phyloP scores from a whole-genome alignment of 169 alveolate species.

The Cryptosporidium andersoni region DNA sequence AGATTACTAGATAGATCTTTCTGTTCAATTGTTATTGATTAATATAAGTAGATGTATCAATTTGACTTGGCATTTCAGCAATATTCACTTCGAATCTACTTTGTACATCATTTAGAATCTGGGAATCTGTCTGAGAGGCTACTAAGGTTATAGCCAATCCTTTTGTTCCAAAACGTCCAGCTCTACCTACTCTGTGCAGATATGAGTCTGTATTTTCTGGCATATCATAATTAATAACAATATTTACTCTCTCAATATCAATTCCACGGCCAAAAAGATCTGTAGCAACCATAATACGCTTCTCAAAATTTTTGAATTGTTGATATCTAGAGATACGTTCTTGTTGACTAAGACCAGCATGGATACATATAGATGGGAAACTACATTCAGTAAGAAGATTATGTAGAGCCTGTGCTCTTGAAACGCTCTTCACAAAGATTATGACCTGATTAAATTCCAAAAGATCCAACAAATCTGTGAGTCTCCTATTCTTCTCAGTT shows the following conservation, averaged over 20 bases:
- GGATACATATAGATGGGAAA: slow-evolving; percentile 99
- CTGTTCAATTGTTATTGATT: slow-evolving; percentile 69
- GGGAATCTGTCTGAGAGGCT: slow-evolving; percentile 91
- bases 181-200: slow-evolving; percentile 96
- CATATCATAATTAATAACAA: slow-evolving; percentile 99
- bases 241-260: slow-evolving; percentile 99
- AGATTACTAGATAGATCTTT: too few species aligned
- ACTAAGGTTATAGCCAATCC: slow-evolving; percentile 99
- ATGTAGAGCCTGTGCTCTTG: slow-evolving; percentile 94
- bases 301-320: slow-evolving; percentile 96
- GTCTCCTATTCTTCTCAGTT: slow-evolving; percentile 94
- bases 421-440: slow-evolving; percentile 95
- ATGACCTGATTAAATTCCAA: slow-evolving; percentile 98
- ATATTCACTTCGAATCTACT: slow-evolving; percentile 97
- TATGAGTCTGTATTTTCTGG: slow-evolving; percentile 90
- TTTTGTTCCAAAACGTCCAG: slow-evolving; percentile 99
- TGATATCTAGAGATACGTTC: slow-evolving; percentile 93
- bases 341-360: slow-evolving; percentile 90
- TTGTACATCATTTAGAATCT: slow-evolving; percentile 94
- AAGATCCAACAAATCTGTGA: slow-evolving; percentile 95
- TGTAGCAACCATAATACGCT: slow-evolving; percentile 99
- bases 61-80: slow-evolving; percentile 94
- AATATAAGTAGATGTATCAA: slow-evolving; percentile 89
- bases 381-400: slow-evolving; percentile 94
- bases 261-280: slow-evolving; percentile 99